Percentiles rank a stretch among this genome's conserved stretches.
phyloP scores from a whole-genome alignment of 176 grass and related monocot species.

The Carex scoparia region DNA sequence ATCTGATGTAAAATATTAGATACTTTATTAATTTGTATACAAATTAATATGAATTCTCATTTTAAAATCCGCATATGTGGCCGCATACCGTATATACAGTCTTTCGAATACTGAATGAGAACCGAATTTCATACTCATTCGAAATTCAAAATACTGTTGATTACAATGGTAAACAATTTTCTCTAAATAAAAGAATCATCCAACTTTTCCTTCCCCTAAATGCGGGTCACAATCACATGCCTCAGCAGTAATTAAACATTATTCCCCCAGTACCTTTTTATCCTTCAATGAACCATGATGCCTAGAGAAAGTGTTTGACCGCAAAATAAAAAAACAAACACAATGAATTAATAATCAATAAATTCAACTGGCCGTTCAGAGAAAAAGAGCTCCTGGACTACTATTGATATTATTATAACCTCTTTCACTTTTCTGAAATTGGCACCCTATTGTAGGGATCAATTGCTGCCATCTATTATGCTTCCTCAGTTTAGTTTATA shows the following conservation, averaged over 20 bases:
- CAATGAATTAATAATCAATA: neutral
- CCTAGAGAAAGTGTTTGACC: slow-evolving; percentile 21
- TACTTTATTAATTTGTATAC: too few relatives aligned
- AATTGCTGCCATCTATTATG: neutral
- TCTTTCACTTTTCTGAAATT: slow-evolving; percentile 3
- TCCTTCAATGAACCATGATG: slow-evolving; percentile 39
- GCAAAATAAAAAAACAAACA: neutral
- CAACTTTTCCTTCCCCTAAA: neutral
- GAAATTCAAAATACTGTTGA: too few relatives aligned
- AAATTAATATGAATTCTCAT: too few relatives aligned
- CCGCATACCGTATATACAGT: too few relatives aligned
- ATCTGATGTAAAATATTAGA: too few relatives aligned
- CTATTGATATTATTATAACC: neutral
- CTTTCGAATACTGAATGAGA: too few relatives aligned
- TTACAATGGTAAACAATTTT: neutral
- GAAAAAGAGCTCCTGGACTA: neutral
- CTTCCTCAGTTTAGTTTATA: too few relatives aligned
- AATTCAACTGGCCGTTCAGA: neutral
- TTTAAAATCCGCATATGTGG: too few relatives aligned
- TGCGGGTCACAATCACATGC: slow-evolving; percentile 36
- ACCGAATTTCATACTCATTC: too few relatives aligned
- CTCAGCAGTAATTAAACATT: slow-evolving; percentile 28
- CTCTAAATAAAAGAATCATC: neutral
- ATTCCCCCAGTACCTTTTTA: neutral
- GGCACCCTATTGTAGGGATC: neutral